Evolutionary conservation across 805 yeast species (phyloP), one percentile per base, ranked within the genome.

Genomic region (Metahyphopichia silvanorum): DNA sequence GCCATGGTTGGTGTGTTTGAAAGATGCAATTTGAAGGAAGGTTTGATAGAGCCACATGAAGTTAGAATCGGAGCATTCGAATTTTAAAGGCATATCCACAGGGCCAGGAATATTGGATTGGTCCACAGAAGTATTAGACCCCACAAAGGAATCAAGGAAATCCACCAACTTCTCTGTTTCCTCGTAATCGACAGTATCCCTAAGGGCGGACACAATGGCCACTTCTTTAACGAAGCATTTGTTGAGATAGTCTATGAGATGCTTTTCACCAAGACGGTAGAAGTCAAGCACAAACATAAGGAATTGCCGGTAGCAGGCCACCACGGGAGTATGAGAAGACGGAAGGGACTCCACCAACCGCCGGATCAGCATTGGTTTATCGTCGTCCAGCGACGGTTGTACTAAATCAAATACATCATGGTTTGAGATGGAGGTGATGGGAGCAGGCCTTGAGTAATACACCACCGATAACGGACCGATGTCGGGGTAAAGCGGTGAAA

Each of bases 151-250:
- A 29, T 55, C 60, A 23, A 55, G 27, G 5, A 46, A 41, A 3
- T 31, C 30, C 3, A 46, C 51, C 7, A 55, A 40, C 21, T 42
- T 32, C n/a, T 46, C 44, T 6, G 60, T 48, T 26, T 51, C 53
- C 14, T 45, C 44, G 10, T 47, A 43, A 12, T 34, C 29, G 12
- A 49, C 14, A n/a, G 29, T 24, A 22, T 42, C 25, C 16, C 43
- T 46, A n/a, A 53, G 30, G 9, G 35, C 24, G n/a, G 46, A 29
- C 26, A 37, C 46, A 32, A 38, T 46, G 9, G 27, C 23, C 5
- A 35, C 27, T 23, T 54, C 57, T 31, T 51, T 39, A 4, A 28
- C 25, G 16, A 50, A 39, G 33, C 61, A 55, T 21, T 37, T 28
- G 27, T 41, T 34, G 12, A 56, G 21, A 33, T 40, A 49, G 4